These are phyloP conservation scores for Oropetium thomaeum DNA, from an alignment of 176 grass and related monocot species.

Conservation along the genomic window DNA sequence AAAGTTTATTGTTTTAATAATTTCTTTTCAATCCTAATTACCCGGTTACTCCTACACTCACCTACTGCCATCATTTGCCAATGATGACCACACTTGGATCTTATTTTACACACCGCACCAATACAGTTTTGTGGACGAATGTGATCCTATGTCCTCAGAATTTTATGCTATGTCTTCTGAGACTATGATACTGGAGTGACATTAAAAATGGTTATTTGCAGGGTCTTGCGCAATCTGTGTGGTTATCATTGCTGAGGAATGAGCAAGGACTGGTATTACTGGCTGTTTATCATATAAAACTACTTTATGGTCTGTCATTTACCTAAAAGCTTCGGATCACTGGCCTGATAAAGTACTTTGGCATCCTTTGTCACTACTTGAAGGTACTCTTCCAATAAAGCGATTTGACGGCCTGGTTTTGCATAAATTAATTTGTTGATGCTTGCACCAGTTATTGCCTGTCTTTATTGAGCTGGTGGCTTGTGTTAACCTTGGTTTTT, in stretches of 20 bases:
- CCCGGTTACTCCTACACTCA: background rate
- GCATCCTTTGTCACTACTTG: background rate
- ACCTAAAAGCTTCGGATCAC: conserved; percentile 12
- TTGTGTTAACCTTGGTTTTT: background rate
- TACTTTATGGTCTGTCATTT: conserved; percentile 20
- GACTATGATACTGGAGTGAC: background rate
- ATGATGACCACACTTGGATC: background rate
- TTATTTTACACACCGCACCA: background rate
- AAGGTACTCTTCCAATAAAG: conserved; percentile 27
- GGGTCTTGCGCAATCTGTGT: background rate
- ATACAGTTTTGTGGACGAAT: background rate
- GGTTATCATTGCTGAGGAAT: background rate
- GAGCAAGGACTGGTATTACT: conserved; percentile 19
- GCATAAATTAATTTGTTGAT: conserved; percentile 30
- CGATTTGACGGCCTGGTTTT: conserved; percentile 33
- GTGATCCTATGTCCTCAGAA: background rate
- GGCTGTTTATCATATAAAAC: conserved; percentile 17
- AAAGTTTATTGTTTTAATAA: background rate
- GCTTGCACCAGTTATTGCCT: conserved; percentile 15
- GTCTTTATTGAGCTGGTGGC: background rate
- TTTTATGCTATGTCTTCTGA: background rate
- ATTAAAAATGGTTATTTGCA: background rate
- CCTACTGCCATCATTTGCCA: background rate
- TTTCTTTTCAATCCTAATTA: background rate
- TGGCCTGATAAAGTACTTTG: conserved; percentile 17